Base-by-base conservation (phyloP, 1,139 yeast genomes). In the Saccharomyces hybrid region DNA sequence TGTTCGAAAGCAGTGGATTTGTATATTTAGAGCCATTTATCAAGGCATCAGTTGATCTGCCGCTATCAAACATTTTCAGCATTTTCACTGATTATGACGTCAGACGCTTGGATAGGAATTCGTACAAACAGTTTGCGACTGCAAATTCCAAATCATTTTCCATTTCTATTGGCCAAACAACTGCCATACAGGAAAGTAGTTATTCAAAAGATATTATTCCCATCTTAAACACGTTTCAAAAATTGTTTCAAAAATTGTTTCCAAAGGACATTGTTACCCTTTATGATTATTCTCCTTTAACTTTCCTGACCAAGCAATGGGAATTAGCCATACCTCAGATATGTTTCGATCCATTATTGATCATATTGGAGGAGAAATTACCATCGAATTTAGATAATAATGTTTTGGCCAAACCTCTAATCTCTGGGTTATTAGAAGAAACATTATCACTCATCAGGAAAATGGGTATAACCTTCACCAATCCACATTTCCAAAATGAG, bases 221-320 rank as follows among this genome's bases (percentile, higher is more conserved):
- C 3, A 27, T 50, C 6, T 29, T 50, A 31, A 42, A 23, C 27
- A 60, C 67, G 5, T 62, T 68, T 46, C 66, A 64, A 46, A 57
- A 63, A 19, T 51, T 66, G 28, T 67, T 68, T 44, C 53, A 60
- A 52, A 65, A 65, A 52, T 49, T 64, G 27, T 65, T 68, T 32
- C 62, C 65, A 3, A 53, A 57, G 74, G 70, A 78, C 81, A 29
- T 70, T 71, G 55, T 59, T 47, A 57, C 68, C 27, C 52, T 61
- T 23, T 64, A 66, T 57, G 59, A 65, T 38, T 55, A 60, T 27
- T 78, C 79, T 34, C 78, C 83, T 11, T 71, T 77, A 52, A 88
- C 85, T 61, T 86, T 85, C 64, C 74, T 81, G 69, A 80, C 85
- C 9, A 83, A 81, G 62, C 95, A 89, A 70, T 89, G 97, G 97